These are phyloP conservation scores for Oenanthe sinensis DNA, from an alignment of 129 eudicot species.

Conservation along the genomic window DNA sequence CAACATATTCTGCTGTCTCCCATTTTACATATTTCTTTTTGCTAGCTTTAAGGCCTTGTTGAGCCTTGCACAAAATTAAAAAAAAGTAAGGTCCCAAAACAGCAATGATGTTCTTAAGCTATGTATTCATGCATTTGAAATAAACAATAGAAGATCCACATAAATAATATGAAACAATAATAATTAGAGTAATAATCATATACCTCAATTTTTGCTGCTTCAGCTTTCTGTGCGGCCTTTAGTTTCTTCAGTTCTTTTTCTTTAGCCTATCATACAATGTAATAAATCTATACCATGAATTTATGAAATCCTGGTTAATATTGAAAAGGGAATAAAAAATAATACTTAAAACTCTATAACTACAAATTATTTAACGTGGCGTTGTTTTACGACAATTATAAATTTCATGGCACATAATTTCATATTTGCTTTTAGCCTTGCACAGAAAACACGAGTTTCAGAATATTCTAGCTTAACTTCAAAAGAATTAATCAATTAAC, in stretches of 20 bases:
- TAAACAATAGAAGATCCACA: neutral
- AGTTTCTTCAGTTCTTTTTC: slow-evolving; percentile 80
- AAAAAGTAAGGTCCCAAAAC: neutral
- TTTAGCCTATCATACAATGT: slow-evolving; percentile 41
- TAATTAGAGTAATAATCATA: neutral
- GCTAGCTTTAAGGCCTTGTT: slow-evolving; percentile 51
- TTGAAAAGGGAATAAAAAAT: neutral
- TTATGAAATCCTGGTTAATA: neutral
- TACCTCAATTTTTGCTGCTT: slow-evolving; percentile 87
- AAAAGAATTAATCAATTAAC: neutral
- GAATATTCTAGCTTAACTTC: neutral
- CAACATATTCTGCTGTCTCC: slow-evolving; percentile 54
- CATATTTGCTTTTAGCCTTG: neutral
- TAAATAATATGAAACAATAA: neutral
- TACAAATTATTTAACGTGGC: neutral
- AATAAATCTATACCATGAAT: neutral
- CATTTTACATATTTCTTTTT: slow-evolving; percentile 52
- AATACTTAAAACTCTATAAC: neutral
- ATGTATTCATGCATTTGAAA: neutral
- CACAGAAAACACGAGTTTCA: neutral
- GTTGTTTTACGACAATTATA: neutral
- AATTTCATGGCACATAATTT: neutral
- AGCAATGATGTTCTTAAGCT: neutral
- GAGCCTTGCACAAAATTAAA: slow-evolving; percentile 37
- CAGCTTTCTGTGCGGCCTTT: slow-evolving; percentile 88